Percentiles rank a stretch among this genome's conserved stretches.
Evolutionary conservation across 495 filamentous ascomycete species (phyloP).

Genomic region (Hapsidospora chrysogenum): DNA sequence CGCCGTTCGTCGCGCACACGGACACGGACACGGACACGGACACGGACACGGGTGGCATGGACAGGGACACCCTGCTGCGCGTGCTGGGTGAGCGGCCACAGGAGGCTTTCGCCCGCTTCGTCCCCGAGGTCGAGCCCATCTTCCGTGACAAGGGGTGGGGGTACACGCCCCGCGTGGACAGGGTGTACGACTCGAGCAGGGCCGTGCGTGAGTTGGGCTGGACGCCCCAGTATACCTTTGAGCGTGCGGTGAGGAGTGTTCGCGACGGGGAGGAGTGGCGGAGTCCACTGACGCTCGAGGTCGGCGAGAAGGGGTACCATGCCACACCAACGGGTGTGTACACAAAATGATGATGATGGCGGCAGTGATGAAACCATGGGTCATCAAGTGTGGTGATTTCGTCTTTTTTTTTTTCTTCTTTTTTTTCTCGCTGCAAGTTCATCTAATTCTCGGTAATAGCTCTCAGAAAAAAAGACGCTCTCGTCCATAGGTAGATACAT

Average conservation of each 20-base stretch:
- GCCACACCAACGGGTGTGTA: conserved; percentile 11
- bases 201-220: conserved; percentile 11
- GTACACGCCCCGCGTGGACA: conserved; percentile 10
- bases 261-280: conserved; percentile 11
- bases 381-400: too few species aligned
- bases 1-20: conserved; percentile 5
- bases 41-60: too few species aligned
- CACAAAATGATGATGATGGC: conserved; percentile 7
- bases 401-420: too few species aligned
- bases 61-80: conserved; percentile 3
- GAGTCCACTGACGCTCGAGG: conserved; percentile 9
- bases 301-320: conserved; percentile 15
- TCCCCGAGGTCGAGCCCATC: conserved; percentile 3
- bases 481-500: too few species aligned
- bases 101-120: neutral
- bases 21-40: too few species aligned
- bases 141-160: conserved; percentile 11
- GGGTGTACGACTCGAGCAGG: conserved; percentile 13
- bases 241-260: conserved; percentile 7
- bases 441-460: too few species aligned
- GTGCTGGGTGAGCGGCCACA: conserved; percentile 5
- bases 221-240: conserved; percentile 12
- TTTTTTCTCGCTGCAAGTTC: too few species aligned
- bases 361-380: too few species aligned
- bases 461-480: too few species aligned